These are phyloP conservation scores for Naganishia onofrii DNA, from an alignment of 768 basidiomycete genomes.

Conservation along the genomic window DNA sequence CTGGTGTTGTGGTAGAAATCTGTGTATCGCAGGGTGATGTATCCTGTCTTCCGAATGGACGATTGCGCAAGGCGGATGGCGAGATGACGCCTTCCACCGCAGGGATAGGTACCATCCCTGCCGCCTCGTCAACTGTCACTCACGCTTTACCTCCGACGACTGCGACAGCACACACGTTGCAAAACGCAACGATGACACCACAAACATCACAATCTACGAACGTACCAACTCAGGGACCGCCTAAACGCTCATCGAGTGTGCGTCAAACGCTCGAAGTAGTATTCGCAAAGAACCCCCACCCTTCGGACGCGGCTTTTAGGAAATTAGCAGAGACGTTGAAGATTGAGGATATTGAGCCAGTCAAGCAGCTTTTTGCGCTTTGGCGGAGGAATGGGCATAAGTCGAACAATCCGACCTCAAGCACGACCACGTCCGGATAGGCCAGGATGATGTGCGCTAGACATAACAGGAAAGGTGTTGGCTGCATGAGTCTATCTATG, in stretches of 20 bases:
- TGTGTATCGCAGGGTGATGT: not conserved
- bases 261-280: conserved; percentile 12
- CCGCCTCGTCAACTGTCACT: not conserved
- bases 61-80: too few relatives aligned
- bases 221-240: not conserved
- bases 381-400: conserved; percentile 15
- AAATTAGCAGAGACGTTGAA: not conserved
- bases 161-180: not conserved
- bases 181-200: not conserved
- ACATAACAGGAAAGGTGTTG: not conserved
- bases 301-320: not conserved
- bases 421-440: too few relatives aligned
- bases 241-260: not conserved
- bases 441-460: not conserved
- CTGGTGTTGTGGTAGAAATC: not conserved
- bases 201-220: not conserved
- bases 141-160: not conserved
- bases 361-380: conserved; percentile 18
- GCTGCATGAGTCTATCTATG: too few relatives aligned
- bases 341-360: conserved; percentile 21
- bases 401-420: not conserved
- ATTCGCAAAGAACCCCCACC: conserved; percentile 19
- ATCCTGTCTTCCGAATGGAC: too few relatives aligned
- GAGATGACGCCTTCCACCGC: too few relatives aligned
- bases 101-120: too few relatives aligned